Conservation (phyloP, 1,139 yeast species). For the Entelexis paramagnoliae region DNA sequence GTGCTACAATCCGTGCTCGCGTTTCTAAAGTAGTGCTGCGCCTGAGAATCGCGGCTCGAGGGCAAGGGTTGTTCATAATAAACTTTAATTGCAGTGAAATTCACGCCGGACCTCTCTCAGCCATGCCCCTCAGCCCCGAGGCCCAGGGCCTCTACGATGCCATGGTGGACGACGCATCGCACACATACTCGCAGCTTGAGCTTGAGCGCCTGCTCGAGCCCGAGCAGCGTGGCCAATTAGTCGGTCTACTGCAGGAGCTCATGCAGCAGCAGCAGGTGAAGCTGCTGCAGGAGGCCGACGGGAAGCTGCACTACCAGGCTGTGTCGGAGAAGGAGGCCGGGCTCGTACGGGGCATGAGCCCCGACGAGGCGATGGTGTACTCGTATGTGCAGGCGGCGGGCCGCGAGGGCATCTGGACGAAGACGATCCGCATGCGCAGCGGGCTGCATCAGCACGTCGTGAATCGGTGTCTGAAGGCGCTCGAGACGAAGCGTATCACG, state of each 20-base stretch:
- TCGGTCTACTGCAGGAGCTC: slow-evolving; percentile 55
- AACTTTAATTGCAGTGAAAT: not conserved
- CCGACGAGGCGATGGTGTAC: slow-evolving; percentile 87
- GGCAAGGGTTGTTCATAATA: not conserved
- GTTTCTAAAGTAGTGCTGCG: too few species aligned
- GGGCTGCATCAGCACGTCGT: slow-evolving; percentile 91
- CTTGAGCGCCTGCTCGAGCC: slow-evolving; percentile 39
- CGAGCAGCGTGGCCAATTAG: slow-evolving; percentile 35
- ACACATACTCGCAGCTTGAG: slow-evolving; percentile 50
- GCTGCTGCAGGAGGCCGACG: slow-evolving; percentile 49
- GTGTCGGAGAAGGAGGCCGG: slow-evolving; percentile 33
- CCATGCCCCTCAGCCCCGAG: slow-evolving; percentile 12
- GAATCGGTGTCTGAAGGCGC: slow-evolving; percentile 65
- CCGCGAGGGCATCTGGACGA: slow-evolving; percentile 91
- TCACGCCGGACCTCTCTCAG: not conserved
- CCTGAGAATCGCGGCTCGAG: not conserved
- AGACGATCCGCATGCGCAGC: slow-evolving; percentile 80
- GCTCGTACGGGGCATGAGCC: slow-evolving; percentile 54
- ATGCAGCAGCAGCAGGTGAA: slow-evolving; percentile 45
- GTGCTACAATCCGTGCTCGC: too few species aligned
- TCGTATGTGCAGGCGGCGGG: slow-evolving; percentile 87
- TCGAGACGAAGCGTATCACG: slow-evolving; percentile 76
- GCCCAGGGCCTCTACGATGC: slow-evolving; percentile 40
- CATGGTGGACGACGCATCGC: slow-evolving; percentile 43
- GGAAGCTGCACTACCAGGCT: slow-evolving; percentile 62